These are phyloP conservation scores for Coriolopsis trogii DNA, from an alignment of 1,284 basidiomycete species.

Conservation along the genomic window DNA sequence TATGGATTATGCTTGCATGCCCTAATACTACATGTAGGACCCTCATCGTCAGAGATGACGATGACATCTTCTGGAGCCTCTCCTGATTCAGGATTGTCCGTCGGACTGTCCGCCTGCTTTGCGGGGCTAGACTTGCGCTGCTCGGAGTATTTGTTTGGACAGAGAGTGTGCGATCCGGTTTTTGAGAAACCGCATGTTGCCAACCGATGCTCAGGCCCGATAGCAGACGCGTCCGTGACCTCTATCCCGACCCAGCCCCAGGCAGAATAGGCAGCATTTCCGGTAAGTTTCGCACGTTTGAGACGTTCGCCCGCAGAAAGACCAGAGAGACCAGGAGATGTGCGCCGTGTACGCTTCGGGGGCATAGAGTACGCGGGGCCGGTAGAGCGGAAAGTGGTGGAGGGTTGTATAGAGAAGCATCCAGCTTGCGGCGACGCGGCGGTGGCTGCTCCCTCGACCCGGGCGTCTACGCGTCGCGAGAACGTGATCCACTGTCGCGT, in stretches of 20 bases:
- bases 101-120: conserved; percentile 2
- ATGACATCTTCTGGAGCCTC: conserved; percentile 64
- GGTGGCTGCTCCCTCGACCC: conserved; percentile 12
- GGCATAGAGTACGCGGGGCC: conserved; percentile 45
- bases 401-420: conserved; percentile 1
- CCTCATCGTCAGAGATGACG: conserved; percentile 69
- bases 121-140: conserved; percentile 15
- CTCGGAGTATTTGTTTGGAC: conserved; percentile 54
- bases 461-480: conserved; percentile 25
- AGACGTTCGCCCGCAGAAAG: conserved; percentile 61
- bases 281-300: conserved; percentile 55
- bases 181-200: conserved; percentile 68
- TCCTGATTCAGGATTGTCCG: conserved; percentile 30
- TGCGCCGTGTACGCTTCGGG: conserved; percentile 62
- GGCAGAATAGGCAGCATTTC: conserved; percentile 46
- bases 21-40: conserved; percentile 58
- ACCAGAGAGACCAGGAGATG: conserved; percentile 50
- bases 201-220: conserved; percentile 65
- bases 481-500: conserved; percentile 17
- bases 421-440: conserved; percentile 13
- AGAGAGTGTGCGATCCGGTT: conserved; percentile 50
- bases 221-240: conserved; percentile 53
- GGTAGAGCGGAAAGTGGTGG: background rate
- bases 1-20: conserved; percentile 75
- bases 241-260: conserved; percentile 83